These are phyloP conservation scores for Leucosporidium yakuticum DNA, from an alignment of 768 basidiomycete species.

Conservation along the genomic window DNA sequence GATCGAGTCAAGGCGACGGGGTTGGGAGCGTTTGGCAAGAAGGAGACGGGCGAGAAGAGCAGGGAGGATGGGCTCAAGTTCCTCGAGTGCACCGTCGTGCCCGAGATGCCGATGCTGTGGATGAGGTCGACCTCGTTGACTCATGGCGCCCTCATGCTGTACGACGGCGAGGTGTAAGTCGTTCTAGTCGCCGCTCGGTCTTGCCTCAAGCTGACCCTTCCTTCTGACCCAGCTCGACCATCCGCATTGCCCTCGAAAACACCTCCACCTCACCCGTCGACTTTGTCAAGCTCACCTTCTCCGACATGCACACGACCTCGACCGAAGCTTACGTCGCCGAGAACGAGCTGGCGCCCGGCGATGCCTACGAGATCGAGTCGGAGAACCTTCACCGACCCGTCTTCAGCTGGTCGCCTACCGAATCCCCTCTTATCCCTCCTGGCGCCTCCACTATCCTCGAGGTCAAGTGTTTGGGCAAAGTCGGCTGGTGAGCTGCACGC, in stretches of 20 bases:
- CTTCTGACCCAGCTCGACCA: constrained; percentile 56
- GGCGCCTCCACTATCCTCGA: constrained; percentile 64
- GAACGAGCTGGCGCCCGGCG: constrained; percentile 70
- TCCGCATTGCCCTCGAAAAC: constrained; percentile 85
- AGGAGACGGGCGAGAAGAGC: background rate
- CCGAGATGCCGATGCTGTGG: constrained; percentile 78
- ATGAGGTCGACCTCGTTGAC: constrained; percentile 83
- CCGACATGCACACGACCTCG: constrained; percentile 77
- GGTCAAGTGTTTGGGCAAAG: constrained; percentile 77
- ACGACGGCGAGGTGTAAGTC: constrained; percentile 81
- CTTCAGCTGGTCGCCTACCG: constrained; percentile 62
- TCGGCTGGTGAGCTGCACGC: constrained; percentile 65
- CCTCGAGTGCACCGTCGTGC: constrained; percentile 74
- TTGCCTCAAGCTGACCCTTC: constrained; percentile 10
- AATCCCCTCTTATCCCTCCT: constrained; percentile 55
- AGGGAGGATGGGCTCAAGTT: constrained; percentile 45
- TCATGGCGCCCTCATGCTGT: constrained; percentile 90
- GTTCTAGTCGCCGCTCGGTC: background rate
- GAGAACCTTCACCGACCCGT: constrained; percentile 69
- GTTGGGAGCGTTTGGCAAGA: constrained; percentile 51
- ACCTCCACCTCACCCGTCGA: constrained; percentile 74
- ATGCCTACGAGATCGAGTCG: constrained; percentile 85
- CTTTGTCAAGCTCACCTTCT: constrained; percentile 77
- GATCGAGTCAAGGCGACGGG: constrained; percentile 69
- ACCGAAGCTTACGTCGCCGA: constrained; percentile 72